Conservation (phyloP, 495 filamentous ascomycete genomes). For the Trichoderma orchidacearum region DNA sequence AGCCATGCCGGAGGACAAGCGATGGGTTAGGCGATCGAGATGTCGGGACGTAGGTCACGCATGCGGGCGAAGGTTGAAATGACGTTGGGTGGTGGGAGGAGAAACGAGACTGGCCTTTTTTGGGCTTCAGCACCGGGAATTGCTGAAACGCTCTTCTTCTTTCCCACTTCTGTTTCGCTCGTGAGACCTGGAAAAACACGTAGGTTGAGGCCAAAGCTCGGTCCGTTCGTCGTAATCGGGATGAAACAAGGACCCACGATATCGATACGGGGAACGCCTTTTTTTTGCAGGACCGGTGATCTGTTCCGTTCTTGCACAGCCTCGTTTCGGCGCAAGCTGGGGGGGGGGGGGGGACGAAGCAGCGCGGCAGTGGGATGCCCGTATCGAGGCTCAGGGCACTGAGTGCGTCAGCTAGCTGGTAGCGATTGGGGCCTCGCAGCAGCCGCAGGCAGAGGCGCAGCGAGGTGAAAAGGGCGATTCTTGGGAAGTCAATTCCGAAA, state of each 20-base stretch:
- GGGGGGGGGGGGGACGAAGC: background rate
- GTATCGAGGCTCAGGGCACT: background rate
- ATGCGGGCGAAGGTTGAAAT: conserved; percentile 3
- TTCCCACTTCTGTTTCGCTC: too few species aligned
- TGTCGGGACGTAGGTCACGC: conserved; percentile 15
- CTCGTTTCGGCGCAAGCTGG: conserved; percentile 11
- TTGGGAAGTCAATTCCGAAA: too few species aligned
- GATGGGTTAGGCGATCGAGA: conserved; percentile 6
- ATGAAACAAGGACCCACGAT: background rate
- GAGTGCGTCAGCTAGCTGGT: background rate
- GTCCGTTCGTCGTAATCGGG: too few species aligned
- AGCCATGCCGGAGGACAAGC: conserved; percentile 39
- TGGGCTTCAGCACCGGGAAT: too few species aligned
- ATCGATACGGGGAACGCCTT: background rate
- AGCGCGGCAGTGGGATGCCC: background rate
- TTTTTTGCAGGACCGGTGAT: background rate
- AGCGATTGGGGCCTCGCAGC: too few species aligned
- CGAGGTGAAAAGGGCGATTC: background rate
- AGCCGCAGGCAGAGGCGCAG: background rate
- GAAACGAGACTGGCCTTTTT: background rate
- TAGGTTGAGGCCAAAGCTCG: too few species aligned
- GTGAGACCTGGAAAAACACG: too few species aligned
- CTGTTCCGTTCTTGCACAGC: conserved; percentile 17
- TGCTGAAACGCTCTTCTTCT: too few species aligned
- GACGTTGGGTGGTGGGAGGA: background rate